These are phyloP conservation scores for Saturnispora galanensis DNA, from an alignment of 805 yeast genomes.

Conservation along the genomic window DNA sequence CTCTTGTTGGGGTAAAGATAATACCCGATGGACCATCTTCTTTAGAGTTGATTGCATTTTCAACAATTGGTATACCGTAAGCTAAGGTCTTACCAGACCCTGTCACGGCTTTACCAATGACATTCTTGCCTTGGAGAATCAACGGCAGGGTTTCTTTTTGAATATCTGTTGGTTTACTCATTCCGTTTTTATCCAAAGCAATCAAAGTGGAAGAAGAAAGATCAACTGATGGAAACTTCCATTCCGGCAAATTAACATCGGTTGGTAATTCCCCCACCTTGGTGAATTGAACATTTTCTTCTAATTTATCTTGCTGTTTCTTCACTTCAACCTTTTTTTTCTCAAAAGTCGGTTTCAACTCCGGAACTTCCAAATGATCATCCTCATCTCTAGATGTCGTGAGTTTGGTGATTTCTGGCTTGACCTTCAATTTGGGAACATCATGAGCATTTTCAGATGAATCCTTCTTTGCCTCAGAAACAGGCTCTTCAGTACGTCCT, in stretches of 20 bases:
- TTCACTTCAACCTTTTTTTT: constrained; percentile 9
- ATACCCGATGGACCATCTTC: constrained; percentile 52
- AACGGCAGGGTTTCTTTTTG: constrained; percentile 69
- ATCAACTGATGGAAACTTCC: constrained; percentile 35
- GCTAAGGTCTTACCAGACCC: constrained; percentile 98
- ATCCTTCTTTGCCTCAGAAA: constrained; percentile 7
- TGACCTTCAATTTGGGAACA: constrained; percentile 8
- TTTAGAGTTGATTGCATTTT: constrained; percentile 31
- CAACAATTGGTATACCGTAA: constrained; percentile 85
- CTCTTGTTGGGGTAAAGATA: constrained; percentile 92
- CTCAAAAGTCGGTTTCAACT: constrained; percentile 2
- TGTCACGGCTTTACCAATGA: constrained; percentile 93
- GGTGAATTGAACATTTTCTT: constrained; percentile 13
- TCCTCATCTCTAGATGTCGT: constrained; percentile 11
- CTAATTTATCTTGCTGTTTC: constrained; percentile 2
- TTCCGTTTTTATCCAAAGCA: constrained; percentile 52
- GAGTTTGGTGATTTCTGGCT: constrained; percentile 7
- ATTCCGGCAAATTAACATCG: constrained; percentile 46
- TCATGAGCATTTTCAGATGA: constrained; percentile 4
- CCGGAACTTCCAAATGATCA: constrained; percentile 13
- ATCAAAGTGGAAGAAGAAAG: constrained; percentile 49
- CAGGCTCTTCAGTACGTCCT: constrained; percentile 9
- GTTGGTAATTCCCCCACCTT: constrained; percentile 16
- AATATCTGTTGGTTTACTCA: constrained; percentile 70
- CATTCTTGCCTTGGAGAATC: constrained; percentile 64